These are phyloP conservation scores for Porphyrellus cyaneotinctus DNA, from an alignment of 768 basidiomycete species.

Conservation along the genomic window DNA sequence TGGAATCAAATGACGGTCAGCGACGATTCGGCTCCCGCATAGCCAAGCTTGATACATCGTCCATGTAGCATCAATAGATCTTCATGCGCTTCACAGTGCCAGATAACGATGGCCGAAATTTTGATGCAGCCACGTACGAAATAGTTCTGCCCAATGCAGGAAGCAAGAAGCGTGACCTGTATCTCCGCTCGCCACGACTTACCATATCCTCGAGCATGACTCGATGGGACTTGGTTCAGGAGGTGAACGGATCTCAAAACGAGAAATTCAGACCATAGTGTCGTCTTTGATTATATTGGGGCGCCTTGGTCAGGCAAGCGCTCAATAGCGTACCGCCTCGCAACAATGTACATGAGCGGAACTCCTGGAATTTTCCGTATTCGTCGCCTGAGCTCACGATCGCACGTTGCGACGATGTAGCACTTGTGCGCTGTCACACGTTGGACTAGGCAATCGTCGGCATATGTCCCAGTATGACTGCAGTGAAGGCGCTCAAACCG, in stretches of 20 bases:
- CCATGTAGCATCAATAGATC: no score
- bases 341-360: constrained; percentile 96
- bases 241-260: background rate
- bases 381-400: constrained; percentile 87
- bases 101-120: no score
- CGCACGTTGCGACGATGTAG: constrained; percentile 97
- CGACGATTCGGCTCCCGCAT: no score
- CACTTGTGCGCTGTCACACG: constrained; percentile 93
- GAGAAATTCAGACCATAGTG: background rate
- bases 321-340: constrained; percentile 90
- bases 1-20: no score
- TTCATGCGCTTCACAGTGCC: no score
- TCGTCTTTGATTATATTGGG: constrained; percentile 40
- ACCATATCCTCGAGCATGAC: background rate
- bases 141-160: no score
- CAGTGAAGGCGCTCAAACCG: constrained; percentile 93
- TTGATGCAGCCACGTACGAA: background rate
- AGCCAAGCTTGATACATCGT: no score
- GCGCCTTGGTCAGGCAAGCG: constrained; percentile 91
- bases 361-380: constrained; percentile 92
- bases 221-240: background rate
- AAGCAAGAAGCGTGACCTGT: background rate
- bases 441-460: constrained; percentile 97
- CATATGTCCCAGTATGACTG: constrained; percentile 94
- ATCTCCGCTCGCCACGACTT: background rate